Evolutionary conservation across 441 rosid species (phyloP).

Genomic region (Brassica balearica): DNA sequence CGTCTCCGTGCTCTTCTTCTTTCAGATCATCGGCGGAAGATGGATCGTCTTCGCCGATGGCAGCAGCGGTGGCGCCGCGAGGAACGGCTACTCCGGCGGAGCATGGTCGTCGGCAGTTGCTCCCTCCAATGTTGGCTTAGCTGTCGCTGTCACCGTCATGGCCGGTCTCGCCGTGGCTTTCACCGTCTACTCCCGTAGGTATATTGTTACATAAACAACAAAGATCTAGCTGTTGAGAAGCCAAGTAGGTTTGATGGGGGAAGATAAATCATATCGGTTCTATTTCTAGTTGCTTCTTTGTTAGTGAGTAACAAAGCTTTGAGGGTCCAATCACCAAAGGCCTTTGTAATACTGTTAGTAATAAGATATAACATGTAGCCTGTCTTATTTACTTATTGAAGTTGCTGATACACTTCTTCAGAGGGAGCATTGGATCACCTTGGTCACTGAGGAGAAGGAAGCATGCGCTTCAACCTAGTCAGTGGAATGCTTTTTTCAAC

Average conservation of each 20-base stretch:
- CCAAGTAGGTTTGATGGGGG: slow-evolving; percentile 22
- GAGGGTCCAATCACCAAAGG: no score
- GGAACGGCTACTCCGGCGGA: slow-evolving; percentile 50
- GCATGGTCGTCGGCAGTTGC: slow-evolving; percentile 55
- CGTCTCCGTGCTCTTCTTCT: slow-evolving; percentile 31
- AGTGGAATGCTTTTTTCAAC: slow-evolving; percentile 74
- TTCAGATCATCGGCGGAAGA: slow-evolving; percentile 48
- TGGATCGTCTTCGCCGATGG: slow-evolving; percentile 60
- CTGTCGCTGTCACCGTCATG: slow-evolving; percentile 76
- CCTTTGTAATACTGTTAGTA: no score
- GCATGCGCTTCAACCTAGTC: slow-evolving; percentile 72
- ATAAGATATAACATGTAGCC: slow-evolving; percentile 27
- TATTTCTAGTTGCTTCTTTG: slow-evolving; percentile 56
- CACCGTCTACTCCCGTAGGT: slow-evolving; percentile 74
- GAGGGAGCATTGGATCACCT: slow-evolving; percentile 82
- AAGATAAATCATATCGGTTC: slow-evolving; percentile 42
- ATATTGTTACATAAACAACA: slow-evolving; percentile 26
- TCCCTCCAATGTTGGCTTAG: slow-evolving; percentile 63
- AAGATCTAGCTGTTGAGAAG: slow-evolving; percentile 22
- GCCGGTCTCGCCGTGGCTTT: slow-evolving; percentile 74
- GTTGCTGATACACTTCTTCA: slow-evolving; percentile 42
- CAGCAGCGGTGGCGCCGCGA: slow-evolving; percentile 49
- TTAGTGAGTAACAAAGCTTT: no score
- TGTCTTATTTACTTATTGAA: slow-evolving; percentile 8
- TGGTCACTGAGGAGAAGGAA: slow-evolving; percentile 91